These are phyloP conservation scores for Lactarius tabidus DNA, from an alignment of 768 basidiomycete genomes.

Conservation along the genomic window DNA sequence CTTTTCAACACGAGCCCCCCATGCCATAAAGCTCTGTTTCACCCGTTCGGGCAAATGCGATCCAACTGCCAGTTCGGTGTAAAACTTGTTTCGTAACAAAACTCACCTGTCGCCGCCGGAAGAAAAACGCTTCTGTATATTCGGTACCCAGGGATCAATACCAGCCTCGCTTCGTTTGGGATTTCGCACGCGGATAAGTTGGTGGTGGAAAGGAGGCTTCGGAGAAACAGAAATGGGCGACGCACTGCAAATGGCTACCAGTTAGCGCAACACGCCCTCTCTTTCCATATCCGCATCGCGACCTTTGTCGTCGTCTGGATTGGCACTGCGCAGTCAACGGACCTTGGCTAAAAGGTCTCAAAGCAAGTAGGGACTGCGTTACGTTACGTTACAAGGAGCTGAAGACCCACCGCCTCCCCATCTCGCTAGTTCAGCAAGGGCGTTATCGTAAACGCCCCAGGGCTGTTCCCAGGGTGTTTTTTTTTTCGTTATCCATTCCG, in stretches of 20 bases:
- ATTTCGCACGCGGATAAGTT: neutral
- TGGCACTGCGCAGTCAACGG: neutral
- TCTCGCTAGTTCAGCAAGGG: neutral
- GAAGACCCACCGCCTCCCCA: neutral
- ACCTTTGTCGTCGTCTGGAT: neutral
- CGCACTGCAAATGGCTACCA: neutral
- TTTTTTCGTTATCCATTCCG: neutral
- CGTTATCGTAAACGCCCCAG: neutral
- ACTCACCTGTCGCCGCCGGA: neutral
- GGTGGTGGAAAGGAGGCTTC: neutral
- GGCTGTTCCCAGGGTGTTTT: neutral
- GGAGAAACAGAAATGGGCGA: neutral
- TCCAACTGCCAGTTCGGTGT: neutral
- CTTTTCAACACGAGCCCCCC: neutral
- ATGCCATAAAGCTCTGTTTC: neutral
- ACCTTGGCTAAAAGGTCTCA: neutral
- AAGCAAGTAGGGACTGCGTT: neutral
- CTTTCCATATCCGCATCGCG: neutral
- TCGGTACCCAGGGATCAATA: neutral
- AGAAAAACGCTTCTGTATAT: neutral
- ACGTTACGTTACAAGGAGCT: constrained; percentile 9
- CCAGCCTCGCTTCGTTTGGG: neutral
- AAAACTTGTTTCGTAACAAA: neutral
- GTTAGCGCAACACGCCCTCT: neutral
- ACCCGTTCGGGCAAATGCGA: neutral